Conservation (phyloP, 805 yeast genomes). For the Metschnikowia lochheadii region DNA sequence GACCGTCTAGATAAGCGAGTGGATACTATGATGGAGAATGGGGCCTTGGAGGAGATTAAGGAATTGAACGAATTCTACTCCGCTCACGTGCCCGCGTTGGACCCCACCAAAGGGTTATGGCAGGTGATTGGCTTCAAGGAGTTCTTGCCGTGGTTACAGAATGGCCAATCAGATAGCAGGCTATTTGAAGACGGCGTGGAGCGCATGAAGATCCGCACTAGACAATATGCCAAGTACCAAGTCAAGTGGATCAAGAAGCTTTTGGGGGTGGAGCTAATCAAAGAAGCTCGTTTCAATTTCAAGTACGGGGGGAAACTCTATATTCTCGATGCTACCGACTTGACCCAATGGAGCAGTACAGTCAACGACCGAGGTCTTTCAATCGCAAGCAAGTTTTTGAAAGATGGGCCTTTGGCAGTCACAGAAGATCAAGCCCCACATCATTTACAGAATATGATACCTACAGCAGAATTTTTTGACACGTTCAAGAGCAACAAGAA, state of each 20-base stretch:
- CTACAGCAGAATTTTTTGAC: conserved; percentile 19
- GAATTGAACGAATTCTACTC: conserved; percentile 50
- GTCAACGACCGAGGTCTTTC: conserved; percentile 55
- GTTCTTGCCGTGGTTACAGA: conserved; percentile 65
- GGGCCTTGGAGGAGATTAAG: conserved; percentile 67
- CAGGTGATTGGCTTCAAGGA: conserved; percentile 95
- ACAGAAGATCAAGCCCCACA: conserved; percentile 26
- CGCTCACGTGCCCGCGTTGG: conserved; percentile 35
- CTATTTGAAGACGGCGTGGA: conserved; percentile 49
- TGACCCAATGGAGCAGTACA: conserved; percentile 52
- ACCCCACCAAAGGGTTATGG: conserved; percentile 74
- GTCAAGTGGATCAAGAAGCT: conserved; percentile 84
- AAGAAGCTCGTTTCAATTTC: conserved; percentile 43
- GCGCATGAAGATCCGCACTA: conserved; percentile 77
- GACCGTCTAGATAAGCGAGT: conserved; percentile 72
- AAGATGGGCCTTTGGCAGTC: conserved; percentile 26
- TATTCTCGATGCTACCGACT: conserved; percentile 73
- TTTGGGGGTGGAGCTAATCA: conserved; percentile 55
- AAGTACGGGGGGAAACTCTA: conserved; percentile 62
- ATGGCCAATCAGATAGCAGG: conserved; percentile 10
- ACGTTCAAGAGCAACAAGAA: conserved; percentile 36
- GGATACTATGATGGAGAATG: conserved; percentile 71
- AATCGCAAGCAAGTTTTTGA: conserved; percentile 41
- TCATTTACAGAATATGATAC: conserved; percentile 23
- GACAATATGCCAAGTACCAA: conserved; percentile 84